These are phyloP conservation scores for Dothistroma pini DNA, from an alignment of 2,329 filamentous ascomycete species.

Conservation along the genomic window DNA sequence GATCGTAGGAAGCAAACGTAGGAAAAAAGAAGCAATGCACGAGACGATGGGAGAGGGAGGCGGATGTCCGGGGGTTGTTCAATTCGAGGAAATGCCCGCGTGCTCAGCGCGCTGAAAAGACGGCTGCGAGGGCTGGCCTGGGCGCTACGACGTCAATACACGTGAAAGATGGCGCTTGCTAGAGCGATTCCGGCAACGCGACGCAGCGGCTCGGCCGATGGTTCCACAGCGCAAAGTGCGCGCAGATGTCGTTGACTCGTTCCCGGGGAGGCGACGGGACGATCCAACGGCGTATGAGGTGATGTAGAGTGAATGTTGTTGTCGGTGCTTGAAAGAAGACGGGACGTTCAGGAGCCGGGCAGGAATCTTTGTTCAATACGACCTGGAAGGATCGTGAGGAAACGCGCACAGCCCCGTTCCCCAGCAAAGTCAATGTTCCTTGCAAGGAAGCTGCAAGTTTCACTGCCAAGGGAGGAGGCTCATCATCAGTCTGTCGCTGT, in stretches of 20 bases:
- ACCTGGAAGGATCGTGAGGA: not conserved
- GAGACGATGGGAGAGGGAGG: not conserved
- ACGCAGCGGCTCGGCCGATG: not conserved
- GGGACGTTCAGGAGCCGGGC: not conserved
- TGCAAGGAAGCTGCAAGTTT: not conserved
- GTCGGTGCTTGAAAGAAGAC: not conserved
- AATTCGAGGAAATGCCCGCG: not conserved
- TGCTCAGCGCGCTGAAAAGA: not conserved
- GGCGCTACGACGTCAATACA: not conserved
- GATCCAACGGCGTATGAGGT: not conserved
- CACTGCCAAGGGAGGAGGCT: not conserved
- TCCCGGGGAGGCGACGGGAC: not conserved
- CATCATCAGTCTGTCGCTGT: not conserved
- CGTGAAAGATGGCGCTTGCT: not conserved
- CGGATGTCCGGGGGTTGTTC: not conserved
- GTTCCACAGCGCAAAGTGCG: not conserved
- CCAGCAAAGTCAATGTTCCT: not conserved
- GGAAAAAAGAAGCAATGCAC: not conserved
- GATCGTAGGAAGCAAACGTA: not conserved
- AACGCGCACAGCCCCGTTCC: too few species aligned
- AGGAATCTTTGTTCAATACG: not conserved
- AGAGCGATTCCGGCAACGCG: not conserved
- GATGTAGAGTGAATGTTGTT: not conserved
- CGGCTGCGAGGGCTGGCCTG: too few species aligned
- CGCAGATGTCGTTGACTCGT: not conserved